Evolutionary conservation across 768 basidiomycete species (phyloP), one percentile per base, ranked within the genome.

Genomic region (Boletus rubroflammeus): DNA sequence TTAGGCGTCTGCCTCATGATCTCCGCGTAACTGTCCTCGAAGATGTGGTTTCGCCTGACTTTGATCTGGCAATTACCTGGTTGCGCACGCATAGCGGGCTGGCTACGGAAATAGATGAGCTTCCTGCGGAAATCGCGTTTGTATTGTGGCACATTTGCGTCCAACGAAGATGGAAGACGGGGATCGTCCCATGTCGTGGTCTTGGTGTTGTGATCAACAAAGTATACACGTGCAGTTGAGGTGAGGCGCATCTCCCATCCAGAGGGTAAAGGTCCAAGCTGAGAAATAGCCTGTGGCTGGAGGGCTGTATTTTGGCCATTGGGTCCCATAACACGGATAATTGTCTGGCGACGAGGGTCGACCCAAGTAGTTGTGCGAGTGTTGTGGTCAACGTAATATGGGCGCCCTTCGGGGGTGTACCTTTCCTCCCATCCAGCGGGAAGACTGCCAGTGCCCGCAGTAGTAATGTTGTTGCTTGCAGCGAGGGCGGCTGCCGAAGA

Each of bases 181-280:
- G 96, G 96, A 70, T 99, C 97, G 71, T 99, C 97, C 97, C 97
- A 99, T 1, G 97, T 99, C 29, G 97, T 99, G 31, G 97, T 99
- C 83, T 98, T 98, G 51, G 97, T 98, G 75, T 98, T 98, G 77
- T 99, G 97, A 71, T 99, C 97, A 50, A 99, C 97, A 68, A 99
- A 99, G 78, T 99, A 99, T 7, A 99, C 97, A 45, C 97, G 87
- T 2, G 97, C 96, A 1, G 97, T 98, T 4, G 91, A 88, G 6
- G 97, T 99, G 49, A 99, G 88, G 43, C 97, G 92, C 97, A 99
- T 99, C 73, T 99, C 97, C 97, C 97, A 99, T 51, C 97, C 97
- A 39, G 91, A 94, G 5, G 97, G 97, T 21, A 99, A 73, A 28
- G 97, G 97, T 3, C 97, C 97, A 23, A 99, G 87, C 67, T 98